Evolutionary conservation across 306 rosid species (phyloP).

Genomic region (Quercus glauca): DNA sequence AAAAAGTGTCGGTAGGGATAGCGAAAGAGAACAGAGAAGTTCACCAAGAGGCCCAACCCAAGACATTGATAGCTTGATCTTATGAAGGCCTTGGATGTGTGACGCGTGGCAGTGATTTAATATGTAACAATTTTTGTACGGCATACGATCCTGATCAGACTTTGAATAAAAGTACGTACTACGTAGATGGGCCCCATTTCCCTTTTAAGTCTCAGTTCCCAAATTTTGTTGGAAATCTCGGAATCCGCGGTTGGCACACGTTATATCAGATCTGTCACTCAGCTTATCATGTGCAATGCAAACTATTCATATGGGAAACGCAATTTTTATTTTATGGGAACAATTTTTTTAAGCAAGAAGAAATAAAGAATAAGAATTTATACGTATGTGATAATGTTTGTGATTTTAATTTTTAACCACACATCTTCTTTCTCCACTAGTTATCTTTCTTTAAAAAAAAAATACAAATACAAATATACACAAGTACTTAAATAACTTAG

Average conservation of each 20-base stretch:
- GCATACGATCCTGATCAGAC: not conserved
- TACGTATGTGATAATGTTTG: no score
- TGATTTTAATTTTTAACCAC: no score
- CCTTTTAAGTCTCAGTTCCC: no score
- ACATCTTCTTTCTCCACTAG: no score
- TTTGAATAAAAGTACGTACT: not conserved
- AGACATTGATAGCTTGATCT: not conserved
- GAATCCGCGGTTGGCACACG: not conserved
- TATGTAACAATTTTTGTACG: not conserved
- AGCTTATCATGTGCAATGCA: not conserved
- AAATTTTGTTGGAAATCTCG: no score
- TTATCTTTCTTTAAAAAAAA: no score
- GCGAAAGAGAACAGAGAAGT: not conserved
- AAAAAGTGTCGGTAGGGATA: slow-evolving; percentile 18
- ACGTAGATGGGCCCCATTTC: not conserved
- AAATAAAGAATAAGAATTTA: no score
- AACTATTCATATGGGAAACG: no score
- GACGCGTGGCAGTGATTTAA: not conserved
- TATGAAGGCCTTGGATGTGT: not conserved
- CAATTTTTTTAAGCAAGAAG: no score
- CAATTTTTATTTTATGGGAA: no score
- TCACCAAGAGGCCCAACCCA: not conserved
- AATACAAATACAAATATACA: no score
- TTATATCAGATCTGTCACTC: not conserved
- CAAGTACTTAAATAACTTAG: no score